These are phyloP conservation scores for Helotiales sp. DNA, from an alignment of 2,329 filamentous ascomycete species.

Conservation along the genomic window DNA sequence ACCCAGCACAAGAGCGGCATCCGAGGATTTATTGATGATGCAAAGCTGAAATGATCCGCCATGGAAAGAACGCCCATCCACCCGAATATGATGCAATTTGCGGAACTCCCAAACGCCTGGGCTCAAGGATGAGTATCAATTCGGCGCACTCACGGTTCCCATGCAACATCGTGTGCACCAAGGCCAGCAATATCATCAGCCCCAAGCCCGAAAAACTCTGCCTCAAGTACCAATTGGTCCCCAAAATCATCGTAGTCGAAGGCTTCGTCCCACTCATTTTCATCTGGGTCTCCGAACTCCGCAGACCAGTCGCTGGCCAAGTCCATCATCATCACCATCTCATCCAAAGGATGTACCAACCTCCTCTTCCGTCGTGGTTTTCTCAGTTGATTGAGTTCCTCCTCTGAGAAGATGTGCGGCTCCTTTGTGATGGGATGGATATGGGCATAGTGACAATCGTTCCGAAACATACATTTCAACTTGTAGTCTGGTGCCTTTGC, in stretches of 20 bases:
- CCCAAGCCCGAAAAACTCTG: background rate
- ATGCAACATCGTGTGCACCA: background rate
- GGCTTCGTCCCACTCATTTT: background rate
- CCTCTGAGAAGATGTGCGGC: constrained; percentile 5
- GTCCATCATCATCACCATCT: constrained; percentile 4
- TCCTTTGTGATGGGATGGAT: constrained; percentile 9
- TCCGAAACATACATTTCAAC: constrained; percentile 6
- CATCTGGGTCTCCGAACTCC: background rate
- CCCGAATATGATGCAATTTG: too few species aligned
- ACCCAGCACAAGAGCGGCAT: too few species aligned
- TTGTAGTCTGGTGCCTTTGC: constrained; percentile 2
- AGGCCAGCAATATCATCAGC: background rate
- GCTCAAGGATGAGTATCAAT: too few species aligned
- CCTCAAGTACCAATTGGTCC: constrained; percentile 3
- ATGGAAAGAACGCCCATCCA: too few species aligned
- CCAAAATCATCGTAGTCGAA: background rate
- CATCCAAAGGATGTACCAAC: background rate
- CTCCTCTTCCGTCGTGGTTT: background rate
- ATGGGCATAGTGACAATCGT: constrained; percentile 8
- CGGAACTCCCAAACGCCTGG: too few species aligned
- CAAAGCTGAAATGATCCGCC: too few species aligned
- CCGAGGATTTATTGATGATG: too few species aligned
- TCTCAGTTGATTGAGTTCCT: background rate
- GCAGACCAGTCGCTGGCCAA: background rate
- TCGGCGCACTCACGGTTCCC: too few species aligned